A percentile compares a stretch with the other conserved stretches of the same genome.
Evolutionary conservation across 805 yeast genomes (phyloP).

Genomic region (Lachancea cidri): DNA sequence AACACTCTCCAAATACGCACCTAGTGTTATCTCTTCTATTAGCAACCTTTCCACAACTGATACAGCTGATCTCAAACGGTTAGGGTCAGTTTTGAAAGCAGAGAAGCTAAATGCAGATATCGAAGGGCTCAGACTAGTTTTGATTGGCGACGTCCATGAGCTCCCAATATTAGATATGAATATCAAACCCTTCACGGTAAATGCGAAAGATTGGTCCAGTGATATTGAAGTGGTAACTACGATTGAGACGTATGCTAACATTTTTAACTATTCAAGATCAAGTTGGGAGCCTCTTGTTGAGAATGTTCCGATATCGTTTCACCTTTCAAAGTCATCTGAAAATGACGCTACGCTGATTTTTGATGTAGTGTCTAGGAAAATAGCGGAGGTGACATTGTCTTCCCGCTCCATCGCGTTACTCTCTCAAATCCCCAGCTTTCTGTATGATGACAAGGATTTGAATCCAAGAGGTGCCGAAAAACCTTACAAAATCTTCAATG

Average conservation of each 20-base stretch:
- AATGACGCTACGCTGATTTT: slow-evolving; percentile 48
- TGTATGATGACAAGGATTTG: slow-evolving; percentile 48
- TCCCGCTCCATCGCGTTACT: slow-evolving; percentile 74
- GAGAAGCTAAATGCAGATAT: slow-evolving; percentile 63
- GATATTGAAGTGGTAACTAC: slow-evolving; percentile 66
- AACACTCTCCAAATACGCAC: slow-evolving; percentile 60
- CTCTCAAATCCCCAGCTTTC: slow-evolving; percentile 58
- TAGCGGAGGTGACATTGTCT: slow-evolving; percentile 77
- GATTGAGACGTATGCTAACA: slow-evolving; percentile 62
- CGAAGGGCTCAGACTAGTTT: slow-evolving; percentile 73
- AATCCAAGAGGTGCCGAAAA: slow-evolving; percentile 71
- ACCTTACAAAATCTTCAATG: slow-evolving; percentile 76
- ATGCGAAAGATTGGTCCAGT: slow-evolving; percentile 81
- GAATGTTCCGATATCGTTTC: slow-evolving; percentile 75
- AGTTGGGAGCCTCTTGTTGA: slow-evolving; percentile 95
- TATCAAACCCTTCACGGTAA: slow-evolving; percentile 60
- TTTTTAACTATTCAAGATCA: slow-evolving; percentile 83
- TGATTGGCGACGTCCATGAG: slow-evolving; percentile 89
- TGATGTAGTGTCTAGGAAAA: slow-evolving; percentile 68
- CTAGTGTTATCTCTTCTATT: slow-evolving; percentile 43
- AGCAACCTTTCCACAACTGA: slow-evolving; percentile 38
- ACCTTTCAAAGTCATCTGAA: slow-evolving; percentile 47
- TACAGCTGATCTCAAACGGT: slow-evolving; percentile 14
- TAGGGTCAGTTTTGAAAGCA: slow-evolving; percentile 44
- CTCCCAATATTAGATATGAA: slow-evolving; percentile 79